Conservation (phyloP, 768 basidiomycete genomes). For the Auriscalpium microsporum region DNA sequence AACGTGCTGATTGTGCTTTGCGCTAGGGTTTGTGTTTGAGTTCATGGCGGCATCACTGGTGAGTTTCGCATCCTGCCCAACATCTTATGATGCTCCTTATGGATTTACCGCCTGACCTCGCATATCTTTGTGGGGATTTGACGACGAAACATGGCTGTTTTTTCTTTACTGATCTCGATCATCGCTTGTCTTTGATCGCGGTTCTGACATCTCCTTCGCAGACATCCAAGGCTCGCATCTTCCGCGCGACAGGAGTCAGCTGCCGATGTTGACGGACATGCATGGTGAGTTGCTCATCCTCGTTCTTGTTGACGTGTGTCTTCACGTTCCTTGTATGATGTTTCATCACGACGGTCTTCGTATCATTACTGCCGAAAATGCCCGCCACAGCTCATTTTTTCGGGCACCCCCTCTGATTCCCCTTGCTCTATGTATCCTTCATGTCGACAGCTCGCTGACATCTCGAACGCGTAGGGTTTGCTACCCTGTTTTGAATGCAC, state of each 20-base stretch:
- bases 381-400: constrained; percentile 85
- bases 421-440: background rate
- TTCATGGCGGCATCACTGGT: constrained; percentile 18
- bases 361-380: constrained; percentile 76
- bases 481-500: too few relatives aligned
- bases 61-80: constrained; percentile 19
- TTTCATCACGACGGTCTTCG: constrained; percentile 90
- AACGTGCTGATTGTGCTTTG: background rate
- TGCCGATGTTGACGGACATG: background rate
- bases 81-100: constrained; percentile 47
- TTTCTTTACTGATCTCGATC: constrained; percentile 36
- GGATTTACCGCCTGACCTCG: constrained; percentile 83
- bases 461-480: too few relatives aligned
- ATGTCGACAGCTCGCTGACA: background rate
- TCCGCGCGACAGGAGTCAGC: too few relatives aligned
- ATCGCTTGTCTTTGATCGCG: background rate
- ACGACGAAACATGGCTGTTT: constrained; percentile 83
- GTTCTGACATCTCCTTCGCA: background rate
- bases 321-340: constrained; percentile 41
- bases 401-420: constrained; percentile 74
- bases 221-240: too few relatives aligned
- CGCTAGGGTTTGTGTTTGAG: too few relatives aligned
- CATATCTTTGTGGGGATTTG: constrained; percentile 36
- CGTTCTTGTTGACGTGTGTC: background rate
- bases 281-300: background rate